Evolutionary conservation across 306 rosid genomes (phyloP).

Genomic region (Cicer judaicum): DNA sequence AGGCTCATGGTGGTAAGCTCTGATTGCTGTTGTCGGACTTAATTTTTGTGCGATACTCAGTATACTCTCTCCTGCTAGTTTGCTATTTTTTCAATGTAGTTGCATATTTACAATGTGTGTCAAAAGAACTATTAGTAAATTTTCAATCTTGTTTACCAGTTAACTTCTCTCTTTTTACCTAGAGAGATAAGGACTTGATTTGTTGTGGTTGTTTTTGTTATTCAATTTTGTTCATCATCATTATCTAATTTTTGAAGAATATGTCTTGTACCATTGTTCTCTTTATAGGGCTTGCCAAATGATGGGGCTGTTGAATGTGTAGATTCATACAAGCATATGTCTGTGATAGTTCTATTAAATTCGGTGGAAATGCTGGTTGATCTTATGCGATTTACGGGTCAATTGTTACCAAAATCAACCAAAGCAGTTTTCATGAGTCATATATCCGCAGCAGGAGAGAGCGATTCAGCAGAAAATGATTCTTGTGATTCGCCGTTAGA

Average conservation of each 20-base stretch:
- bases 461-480: slow-evolving; percentile 98
- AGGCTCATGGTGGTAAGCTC: slow-evolving; percentile 88
- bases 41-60: slow-evolving; percentile 20
- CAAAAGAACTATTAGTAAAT: slow-evolving; percentile 21
- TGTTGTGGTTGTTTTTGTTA: slow-evolving; percentile 24
- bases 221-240: slow-evolving; percentile 38
- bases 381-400: slow-evolving; percentile 97
- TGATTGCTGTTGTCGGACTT: slow-evolving; percentile 38
- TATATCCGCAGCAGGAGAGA: slow-evolving; percentile 94
- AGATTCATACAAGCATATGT: slow-evolving; percentile 91
- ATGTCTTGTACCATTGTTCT: slow-evolving; percentile 41
- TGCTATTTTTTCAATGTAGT: slow-evolving; percentile 2
- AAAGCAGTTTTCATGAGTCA: slow-evolving; percentile 90
- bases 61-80: neutral
- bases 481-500: slow-evolving; percentile 99
- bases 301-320: slow-evolving; percentile 76
- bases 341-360: slow-evolving; percentile 78
- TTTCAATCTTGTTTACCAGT: slow-evolving; percentile 37
- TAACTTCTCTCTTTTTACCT: slow-evolving; percentile 27
- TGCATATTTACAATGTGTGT: neutral
- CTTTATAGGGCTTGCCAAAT: slow-evolving; percentile 82
- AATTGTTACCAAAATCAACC: slow-evolving; percentile 77
- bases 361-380: slow-evolving; percentile 91
- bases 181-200: slow-evolving; percentile 30
- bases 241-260: slow-evolving; percentile 39